These are phyloP conservation scores for Trichoderma sp. DNA, from an alignment of 2,329 filamentous ascomycete species.

Conservation along the genomic window DNA sequence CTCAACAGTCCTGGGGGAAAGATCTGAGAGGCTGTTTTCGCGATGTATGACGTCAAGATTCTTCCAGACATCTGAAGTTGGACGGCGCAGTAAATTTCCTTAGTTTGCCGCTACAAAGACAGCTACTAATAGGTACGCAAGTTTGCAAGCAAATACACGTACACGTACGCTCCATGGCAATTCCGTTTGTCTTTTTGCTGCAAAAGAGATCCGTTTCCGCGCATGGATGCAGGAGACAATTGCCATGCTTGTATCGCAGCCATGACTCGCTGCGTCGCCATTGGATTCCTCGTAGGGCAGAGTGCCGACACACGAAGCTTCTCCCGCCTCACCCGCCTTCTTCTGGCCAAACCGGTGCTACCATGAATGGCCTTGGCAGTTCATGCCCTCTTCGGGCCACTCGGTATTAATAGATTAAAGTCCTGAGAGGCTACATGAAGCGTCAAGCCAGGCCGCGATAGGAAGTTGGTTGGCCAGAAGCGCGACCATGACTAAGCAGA, in stretches of 20 bases:
- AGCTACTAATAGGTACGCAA: neutral
- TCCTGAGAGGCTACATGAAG: neutral
- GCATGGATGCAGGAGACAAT: neutral
- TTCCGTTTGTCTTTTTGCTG: neutral
- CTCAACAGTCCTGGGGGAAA: neutral
- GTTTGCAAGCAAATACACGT: neutral
- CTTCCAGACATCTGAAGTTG: neutral
- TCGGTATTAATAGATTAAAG: conserved; percentile 14
- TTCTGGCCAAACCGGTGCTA: neutral
- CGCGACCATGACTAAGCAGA: neutral
- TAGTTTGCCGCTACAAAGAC: neutral
- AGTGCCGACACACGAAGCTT: neutral
- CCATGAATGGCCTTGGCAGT: neutral
- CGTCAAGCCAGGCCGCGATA: neutral
- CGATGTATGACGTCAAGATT: conserved; percentile 1
- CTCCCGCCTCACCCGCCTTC: neutral
- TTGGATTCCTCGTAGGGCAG: neutral
- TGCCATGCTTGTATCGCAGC: neutral
- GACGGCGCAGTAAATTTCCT: neutral
- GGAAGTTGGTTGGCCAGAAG: neutral
- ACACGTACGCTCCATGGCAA: neutral
- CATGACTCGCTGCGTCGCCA: conserved; percentile 1
- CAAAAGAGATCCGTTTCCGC: neutral
- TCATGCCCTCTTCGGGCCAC: neutral
- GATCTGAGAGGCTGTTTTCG: neutral